Percentiles rank a stretch among this genome's conserved stretches.
These are phyloP conservation scores for Candida parachauliodes DNA, from an alignment of 805 yeast species.

Conservation along the genomic window DNA sequence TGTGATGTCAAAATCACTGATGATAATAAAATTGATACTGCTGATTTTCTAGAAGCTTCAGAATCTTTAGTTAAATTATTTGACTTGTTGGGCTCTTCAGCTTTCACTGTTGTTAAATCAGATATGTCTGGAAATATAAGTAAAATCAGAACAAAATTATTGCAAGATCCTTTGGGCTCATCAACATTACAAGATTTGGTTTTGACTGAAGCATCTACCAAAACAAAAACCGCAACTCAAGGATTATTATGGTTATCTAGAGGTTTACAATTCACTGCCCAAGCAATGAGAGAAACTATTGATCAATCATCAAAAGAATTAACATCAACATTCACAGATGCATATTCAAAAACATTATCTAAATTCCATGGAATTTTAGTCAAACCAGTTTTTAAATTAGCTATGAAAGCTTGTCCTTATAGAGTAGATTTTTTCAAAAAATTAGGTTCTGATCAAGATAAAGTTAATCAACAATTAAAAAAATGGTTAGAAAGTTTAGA, in stretches of 20 bases:
- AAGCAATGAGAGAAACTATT: constrained; percentile 78
- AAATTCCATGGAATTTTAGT: constrained; percentile 79
- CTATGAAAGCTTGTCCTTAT: constrained; percentile 94
- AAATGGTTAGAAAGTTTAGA: constrained; percentile 79
- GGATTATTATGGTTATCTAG: constrained; percentile 84
- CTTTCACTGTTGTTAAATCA: constrained; percentile 78
- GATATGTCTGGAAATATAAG: constrained; percentile 86
- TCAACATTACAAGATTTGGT: constrained; percentile 77
- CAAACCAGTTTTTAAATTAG: constrained; percentile 84
- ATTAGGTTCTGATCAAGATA: constrained; percentile 71
- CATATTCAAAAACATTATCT: constrained; percentile 77
- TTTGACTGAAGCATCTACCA: constrained; percentile 63
- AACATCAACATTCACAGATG: constrained; percentile 73
- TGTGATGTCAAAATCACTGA: constrained; percentile 64
- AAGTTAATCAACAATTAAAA: constrained; percentile 60
- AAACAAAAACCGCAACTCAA: constrained; percentile 79
- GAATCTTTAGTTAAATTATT: constrained; percentile 80
- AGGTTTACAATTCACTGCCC: constrained; percentile 88
- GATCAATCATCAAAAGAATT: constrained; percentile 62
- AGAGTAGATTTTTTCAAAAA: constrained; percentile 80
- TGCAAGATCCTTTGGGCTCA: constrained; percentile 59
- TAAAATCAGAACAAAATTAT: constrained; percentile 65
- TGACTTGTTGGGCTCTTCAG: constrained; percentile 80
- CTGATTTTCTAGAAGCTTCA: constrained; percentile 76
- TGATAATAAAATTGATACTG: constrained; percentile 61